Evolutionary conservation across 192 early-diverging fungal genomes (phyloP), one percentile per base, ranked within the genome.

Genomic region (Dissophora ornata): DNA sequence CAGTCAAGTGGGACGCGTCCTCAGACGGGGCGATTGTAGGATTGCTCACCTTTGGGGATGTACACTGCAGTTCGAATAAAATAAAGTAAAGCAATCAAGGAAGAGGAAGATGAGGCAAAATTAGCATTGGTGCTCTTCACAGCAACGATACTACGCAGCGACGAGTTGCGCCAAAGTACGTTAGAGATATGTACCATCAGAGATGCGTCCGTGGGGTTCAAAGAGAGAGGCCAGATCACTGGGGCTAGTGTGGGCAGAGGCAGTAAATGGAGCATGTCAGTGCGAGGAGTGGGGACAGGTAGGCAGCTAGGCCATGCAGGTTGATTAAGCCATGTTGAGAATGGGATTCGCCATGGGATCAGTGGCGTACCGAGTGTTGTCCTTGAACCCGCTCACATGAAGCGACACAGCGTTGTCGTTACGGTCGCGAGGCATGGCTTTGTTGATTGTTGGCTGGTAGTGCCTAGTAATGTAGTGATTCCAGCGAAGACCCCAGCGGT

Each of bases 361-460:
- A n/a, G 18, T 19, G 25, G 18, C 25, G 34, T 62, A 77, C 73
- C 73, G 73, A 67, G 63, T 77, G 53, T 44, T 67, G 25, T 77
- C 73, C 56, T 67, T 77, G 53, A 77, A 77, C 29, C 73, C 73
- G 40, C 73, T 77, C 18, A 77, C 73, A 44, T 67, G 65, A 26
- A 77, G 65, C 46, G 73, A 77, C 26, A 77, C 16, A 16, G 63
- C n/a, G 36, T 71, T 57, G 36, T 77, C 59, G 54, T 62, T 61
- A 53, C 73, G 64, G 22, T 77, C 73, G 65, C 73, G 73, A 47
- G 73, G 73, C 59, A 62, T 74, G 42, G 33, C 51, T 40, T 25
- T 29, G 28, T n/a, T n/a, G n/a, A n/a, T n/a, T n/a, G n/a, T n/a
- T n/a, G n/a, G n/a, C n/a, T n/a, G 10, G 49, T 6, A n/a, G 21